Evolutionary conservation across 139 green algal genomes (phyloP).

Genomic region (Parachlorella kessleri): DNA sequence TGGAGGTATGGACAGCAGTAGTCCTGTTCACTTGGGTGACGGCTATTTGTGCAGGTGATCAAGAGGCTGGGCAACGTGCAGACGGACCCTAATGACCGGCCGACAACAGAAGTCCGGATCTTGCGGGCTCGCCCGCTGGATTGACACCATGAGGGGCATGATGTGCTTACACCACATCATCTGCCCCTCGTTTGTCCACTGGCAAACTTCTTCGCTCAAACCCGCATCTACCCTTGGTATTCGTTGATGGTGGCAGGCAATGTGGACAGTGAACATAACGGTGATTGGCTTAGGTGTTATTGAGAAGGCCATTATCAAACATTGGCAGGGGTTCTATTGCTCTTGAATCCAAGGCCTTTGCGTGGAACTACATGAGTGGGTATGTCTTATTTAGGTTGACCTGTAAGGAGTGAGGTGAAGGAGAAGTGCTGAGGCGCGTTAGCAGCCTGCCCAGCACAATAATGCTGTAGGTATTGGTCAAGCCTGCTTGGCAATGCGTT

Average conservation of each 20-base stretch:
- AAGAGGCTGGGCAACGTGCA: constrained; percentile 89
- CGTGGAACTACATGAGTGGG: too few relatives aligned
- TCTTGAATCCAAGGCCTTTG: too few relatives aligned
- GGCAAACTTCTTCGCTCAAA: background rate
- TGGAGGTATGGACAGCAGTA: too few relatives aligned
- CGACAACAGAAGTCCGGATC: constrained; percentile 73
- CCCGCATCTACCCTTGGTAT: background rate
- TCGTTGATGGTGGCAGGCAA: background rate
- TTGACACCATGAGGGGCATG: background rate
- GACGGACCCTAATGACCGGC: constrained; percentile 72
- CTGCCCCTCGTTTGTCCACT: background rate
- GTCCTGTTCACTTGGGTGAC: too few relatives aligned
- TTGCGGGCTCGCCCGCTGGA: constrained; percentile 55
- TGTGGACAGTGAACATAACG: background rate
- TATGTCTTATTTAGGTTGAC: too few relatives aligned
- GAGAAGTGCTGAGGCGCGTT: too few relatives aligned
- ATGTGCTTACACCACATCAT: background rate
- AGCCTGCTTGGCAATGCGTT: too few relatives aligned
- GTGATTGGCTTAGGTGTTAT: background rate
- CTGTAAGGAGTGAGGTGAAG: too few relatives aligned
- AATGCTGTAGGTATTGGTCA: too few relatives aligned
- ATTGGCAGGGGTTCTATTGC: too few relatives aligned
- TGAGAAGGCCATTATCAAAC: too few relatives aligned
- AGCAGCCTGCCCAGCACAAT: too few relatives aligned
- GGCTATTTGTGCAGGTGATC: constrained; percentile 91